A percentile compares a stretch with the other conserved stretches of the same genome.
These are phyloP conservation scores for Penicillium coprophilum DNA, from an alignment of 495 filamentous ascomycete genomes.

Conservation along the genomic window DNA sequence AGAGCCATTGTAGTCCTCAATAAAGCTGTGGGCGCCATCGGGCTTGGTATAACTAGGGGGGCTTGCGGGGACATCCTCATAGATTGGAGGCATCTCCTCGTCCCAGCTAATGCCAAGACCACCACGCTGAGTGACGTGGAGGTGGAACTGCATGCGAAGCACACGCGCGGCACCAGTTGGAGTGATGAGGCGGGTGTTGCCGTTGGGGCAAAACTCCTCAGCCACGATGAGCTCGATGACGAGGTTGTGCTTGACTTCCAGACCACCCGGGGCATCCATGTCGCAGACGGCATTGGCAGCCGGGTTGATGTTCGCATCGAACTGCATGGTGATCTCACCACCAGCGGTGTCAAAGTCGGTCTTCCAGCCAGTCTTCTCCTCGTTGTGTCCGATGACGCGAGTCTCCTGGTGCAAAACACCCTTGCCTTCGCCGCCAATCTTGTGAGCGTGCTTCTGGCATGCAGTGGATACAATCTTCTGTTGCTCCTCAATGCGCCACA, in stretches of 20 bases:
- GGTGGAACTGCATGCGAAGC: constrained; percentile 86
- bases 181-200: constrained; percentile 66
- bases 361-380: constrained; percentile 91
- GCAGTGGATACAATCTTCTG: constrained; percentile 76
- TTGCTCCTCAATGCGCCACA: constrained; percentile 90
- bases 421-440: constrained; percentile 69
- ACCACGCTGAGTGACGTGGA: constrained; percentile 75
- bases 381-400: constrained; percentile 69
- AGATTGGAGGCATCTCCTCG: constrained; percentile 90
- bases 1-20: constrained; percentile 48
- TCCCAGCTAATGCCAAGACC: constrained; percentile 97
- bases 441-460: constrained; percentile 73
- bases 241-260: constrained; percentile 77
- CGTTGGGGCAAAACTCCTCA: constrained; percentile 80
- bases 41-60: constrained; percentile 73
- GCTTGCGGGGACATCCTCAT: constrained; percentile 87
- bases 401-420: constrained; percentile 76
- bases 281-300: constrained; percentile 70
- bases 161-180: constrained; percentile 91
- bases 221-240: constrained; percentile 92
- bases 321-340: constrained; percentile 78
- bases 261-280: constrained; percentile 72
- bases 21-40: constrained; percentile 35
- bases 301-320: constrained; percentile 67
- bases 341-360: constrained; percentile 74